Conservation (phyloP, 192 early-diverging fungal species). For the Phlyctochytrium planicorne region DNA sequence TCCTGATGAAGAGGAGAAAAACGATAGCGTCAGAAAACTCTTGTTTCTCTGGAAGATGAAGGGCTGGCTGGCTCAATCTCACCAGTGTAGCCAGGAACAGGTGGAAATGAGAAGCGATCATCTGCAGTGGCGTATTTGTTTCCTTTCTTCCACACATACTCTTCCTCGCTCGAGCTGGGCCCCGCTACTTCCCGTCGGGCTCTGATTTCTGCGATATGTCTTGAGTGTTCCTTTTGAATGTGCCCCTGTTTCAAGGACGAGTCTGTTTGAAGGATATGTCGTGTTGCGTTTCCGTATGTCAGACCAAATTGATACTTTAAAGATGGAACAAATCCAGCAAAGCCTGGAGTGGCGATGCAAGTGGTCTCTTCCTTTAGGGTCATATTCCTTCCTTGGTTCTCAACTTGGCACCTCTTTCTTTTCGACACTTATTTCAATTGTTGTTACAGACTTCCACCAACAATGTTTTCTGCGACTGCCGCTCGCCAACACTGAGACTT, state of each 20-base stretch:
- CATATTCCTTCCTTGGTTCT: too few relatives aligned
- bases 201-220: slow-evolving; percentile 18
- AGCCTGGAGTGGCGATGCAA: slow-evolving; percentile 48
- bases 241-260: slow-evolving; percentile 49
- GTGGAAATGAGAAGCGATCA: slow-evolving; percentile 56
- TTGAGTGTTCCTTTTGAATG: slow-evolving; percentile 39
- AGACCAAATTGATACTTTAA: slow-evolving; percentile 51
- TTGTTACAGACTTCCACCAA: too few relatives aligned
- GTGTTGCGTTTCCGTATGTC: slow-evolving; percentile 57
- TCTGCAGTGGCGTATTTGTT: slow-evolving; percentile 53
- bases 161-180: slow-evolving; percentile 12
- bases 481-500: too few relatives aligned
- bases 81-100: slow-evolving; percentile 61
- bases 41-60: too few relatives aligned
- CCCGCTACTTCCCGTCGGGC: slow-evolving; percentile 11
- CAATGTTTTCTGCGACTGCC: too few relatives aligned
- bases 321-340: slow-evolving; percentile 53
- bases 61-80: neutral
- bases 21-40: neutral
- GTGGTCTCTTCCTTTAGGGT: slow-evolving; percentile 31
- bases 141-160: slow-evolving; percentile 41
- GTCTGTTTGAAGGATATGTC: slow-evolving; percentile 51
- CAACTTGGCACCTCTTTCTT: too few relatives aligned
- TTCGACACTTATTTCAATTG: too few relatives aligned
- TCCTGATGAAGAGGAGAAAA: too few relatives aligned